These are phyloP conservation scores for Bipolaris cookei DNA, from an alignment of 2,329 filamentous ascomycete species.

Conservation along the genomic window DNA sequence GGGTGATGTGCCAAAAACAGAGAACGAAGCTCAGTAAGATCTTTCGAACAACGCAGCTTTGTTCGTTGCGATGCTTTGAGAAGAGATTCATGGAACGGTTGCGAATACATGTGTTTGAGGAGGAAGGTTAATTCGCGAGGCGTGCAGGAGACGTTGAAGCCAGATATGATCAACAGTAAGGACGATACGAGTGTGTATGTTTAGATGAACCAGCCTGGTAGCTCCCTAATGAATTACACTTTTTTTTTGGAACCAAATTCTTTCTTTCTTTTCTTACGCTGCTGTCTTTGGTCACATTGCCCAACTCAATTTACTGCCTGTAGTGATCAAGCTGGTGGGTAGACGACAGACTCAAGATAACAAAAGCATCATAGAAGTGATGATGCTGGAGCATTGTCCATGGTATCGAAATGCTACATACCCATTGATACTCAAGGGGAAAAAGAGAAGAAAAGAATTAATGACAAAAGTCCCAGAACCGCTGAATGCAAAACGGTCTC, in stretches of 20 bases:
- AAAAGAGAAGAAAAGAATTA: background rate
- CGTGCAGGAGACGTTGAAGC: background rate
- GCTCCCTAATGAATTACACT: background rate
- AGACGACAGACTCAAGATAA: background rate
- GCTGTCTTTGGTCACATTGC: background rate
- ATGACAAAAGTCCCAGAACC: constrained; percentile 1
- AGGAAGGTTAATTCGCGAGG: background rate
- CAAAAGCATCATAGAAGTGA: background rate
- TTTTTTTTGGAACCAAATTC: background rate
- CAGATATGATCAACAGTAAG: background rate
- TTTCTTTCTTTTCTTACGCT: background rate
- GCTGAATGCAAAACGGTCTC: constrained; percentile 16
- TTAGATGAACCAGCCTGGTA: background rate
- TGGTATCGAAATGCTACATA: constrained; percentile 11
- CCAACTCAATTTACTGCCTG: background rate
- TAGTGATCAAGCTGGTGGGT: background rate
- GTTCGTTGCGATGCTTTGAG: background rate
- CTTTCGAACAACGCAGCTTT: background rate
- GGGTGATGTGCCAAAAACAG: background rate
- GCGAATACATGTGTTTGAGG: background rate
- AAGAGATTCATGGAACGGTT: background rate
- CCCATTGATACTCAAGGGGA: background rate
- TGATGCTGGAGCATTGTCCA: background rate
- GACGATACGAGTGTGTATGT: constrained; percentile 1
- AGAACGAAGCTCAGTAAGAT: background rate